These are phyloP conservation scores for Lanmaoa rubissima DNA, from an alignment of 768 basidiomycete species.

Conservation along the genomic window DNA sequence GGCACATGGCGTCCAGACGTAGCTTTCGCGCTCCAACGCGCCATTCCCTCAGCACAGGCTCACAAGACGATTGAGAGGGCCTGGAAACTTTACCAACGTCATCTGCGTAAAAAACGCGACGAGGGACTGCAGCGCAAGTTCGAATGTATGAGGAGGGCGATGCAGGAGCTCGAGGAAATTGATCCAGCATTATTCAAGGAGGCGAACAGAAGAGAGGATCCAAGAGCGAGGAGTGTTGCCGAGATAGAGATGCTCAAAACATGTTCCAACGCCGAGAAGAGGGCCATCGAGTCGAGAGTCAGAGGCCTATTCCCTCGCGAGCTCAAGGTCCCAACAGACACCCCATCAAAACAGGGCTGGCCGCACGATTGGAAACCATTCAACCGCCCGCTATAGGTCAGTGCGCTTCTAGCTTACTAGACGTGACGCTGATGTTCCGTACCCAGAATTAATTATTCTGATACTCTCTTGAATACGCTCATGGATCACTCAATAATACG, in stretches of 20 bases:
- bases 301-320: conserved; percentile 88
- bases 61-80: conserved; percentile 92
- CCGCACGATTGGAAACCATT: conserved; percentile 81
- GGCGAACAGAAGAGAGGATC: conserved; percentile 74
- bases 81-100: conserved; percentile 79
- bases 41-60: conserved; percentile 86
- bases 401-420: background rate
- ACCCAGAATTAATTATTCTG: background rate
- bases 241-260: conserved; percentile 62
- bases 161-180: conserved; percentile 68
- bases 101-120: conserved; percentile 65
- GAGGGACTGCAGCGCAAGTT: conserved; percentile 75
- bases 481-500: conserved; percentile 3
- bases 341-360: conserved; percentile 80
- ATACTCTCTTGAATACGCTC: background rate
- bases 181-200: conserved; percentile 58
- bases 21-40: conserved; percentile 68
- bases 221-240: conserved; percentile 53
- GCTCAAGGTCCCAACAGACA: conserved; percentile 81
- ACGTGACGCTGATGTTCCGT: background rate
- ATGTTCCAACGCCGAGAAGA: conserved; percentile 63
- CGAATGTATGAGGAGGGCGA: conserved; percentile 76
- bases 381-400: conserved; percentile 43
- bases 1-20: conserved; percentile 86
- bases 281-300: conserved; percentile 72